Percentiles rank a stretch among this genome's conserved stretches.
Conservation (phyloP, 768 basidiomycete genomes). For the Serendipita vermifera region DNA sequence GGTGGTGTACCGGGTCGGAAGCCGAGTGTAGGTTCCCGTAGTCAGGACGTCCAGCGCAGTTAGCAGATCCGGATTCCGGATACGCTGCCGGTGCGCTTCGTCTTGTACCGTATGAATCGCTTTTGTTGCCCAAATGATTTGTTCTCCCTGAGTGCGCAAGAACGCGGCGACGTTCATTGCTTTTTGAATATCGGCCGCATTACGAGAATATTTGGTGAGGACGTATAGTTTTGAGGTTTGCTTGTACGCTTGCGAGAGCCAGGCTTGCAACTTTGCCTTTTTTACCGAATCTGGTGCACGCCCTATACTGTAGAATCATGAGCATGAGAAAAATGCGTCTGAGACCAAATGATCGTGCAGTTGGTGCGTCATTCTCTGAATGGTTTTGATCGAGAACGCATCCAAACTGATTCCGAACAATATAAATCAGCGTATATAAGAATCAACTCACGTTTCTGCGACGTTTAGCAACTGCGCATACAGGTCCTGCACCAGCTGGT, state of each 20-base stretch:
- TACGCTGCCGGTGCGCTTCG: slow-evolving; percentile 30
- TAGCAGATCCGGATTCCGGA: slow-evolving; percentile 86
- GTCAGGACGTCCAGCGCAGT: slow-evolving; percentile 85
- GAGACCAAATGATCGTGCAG: no score
- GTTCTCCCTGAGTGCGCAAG: neutral
- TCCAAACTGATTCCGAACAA: no score
- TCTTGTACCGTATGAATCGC: neutral
- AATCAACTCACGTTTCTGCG: slow-evolving; percentile 74
- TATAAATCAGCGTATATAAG: no score
- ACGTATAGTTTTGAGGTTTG: slow-evolving; percentile 84
- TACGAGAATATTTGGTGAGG: slow-evolving; percentile 73
- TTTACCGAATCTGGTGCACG: neutral
- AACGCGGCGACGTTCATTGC: slow-evolving; percentile 43
- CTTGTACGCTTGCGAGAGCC: slow-evolving; percentile 32
- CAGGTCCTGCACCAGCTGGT: slow-evolving; percentile 62
- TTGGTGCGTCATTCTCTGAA: no score
- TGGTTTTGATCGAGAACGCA: no score
- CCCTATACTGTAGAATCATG: neutral
- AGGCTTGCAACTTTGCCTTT: neutral
- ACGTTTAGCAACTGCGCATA: slow-evolving; percentile 74
- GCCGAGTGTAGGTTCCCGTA: slow-evolving; percentile 69
- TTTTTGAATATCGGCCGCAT: slow-evolving; percentile 72
- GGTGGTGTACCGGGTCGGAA: slow-evolving; percentile 75
- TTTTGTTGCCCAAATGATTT: neutral
- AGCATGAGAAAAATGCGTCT: neutral